Evolutionary conservation across 2,329 filamentous ascomycete genomes (phyloP), one percentile per base, ranked within the genome.

Genomic region (Fusarium falciforme): DNA sequence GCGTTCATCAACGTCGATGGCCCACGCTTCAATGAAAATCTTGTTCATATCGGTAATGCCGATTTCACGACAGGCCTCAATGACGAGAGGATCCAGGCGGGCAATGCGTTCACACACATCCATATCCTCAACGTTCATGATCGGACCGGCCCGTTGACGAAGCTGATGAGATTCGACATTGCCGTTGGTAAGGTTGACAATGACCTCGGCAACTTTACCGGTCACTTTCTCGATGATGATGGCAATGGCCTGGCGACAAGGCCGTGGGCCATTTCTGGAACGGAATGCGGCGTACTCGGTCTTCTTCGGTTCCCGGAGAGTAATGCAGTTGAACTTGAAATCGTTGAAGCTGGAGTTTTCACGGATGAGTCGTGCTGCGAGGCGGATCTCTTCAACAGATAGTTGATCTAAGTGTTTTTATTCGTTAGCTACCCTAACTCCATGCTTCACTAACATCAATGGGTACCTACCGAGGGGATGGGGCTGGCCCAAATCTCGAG

Each of bases 1-100:
- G 59, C 93, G 90, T 79, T 93, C 90, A 77, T 96, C 93, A 72
- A 93, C 93, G 36, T 93, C 93, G 82, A 96, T 94, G 2, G 93
- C 94, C 93, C 93, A 96, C 44, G 92, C 93, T 81, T 96, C 93
- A 81, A 93, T 93, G 82, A 93, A 95, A 33, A 96, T 92, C 83
- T 94, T 94, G 82, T 93, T 84, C 93, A 96, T 95, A 76, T 95
- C 92, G 76, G 91, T 87, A 71, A 96, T 94, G 22, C 93, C 93
- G 71, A 94, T 84, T 38, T 95, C 89, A 2, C 87, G 89, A 78
- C 93, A 96, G 78, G 93, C 92, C 81, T 94, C 90, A 77, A 95
- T 93, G 67, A 95, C 93, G 71, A 91, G 92, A 0, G 91, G 86
- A 76, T 95, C 92, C 74, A 89, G 89, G 69, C 93, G 87, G 47